These are phyloP conservation scores for Tricholoma matsutake DNA, from an alignment of 768 basidiomycete genomes.

Conservation along the genomic window DNA sequence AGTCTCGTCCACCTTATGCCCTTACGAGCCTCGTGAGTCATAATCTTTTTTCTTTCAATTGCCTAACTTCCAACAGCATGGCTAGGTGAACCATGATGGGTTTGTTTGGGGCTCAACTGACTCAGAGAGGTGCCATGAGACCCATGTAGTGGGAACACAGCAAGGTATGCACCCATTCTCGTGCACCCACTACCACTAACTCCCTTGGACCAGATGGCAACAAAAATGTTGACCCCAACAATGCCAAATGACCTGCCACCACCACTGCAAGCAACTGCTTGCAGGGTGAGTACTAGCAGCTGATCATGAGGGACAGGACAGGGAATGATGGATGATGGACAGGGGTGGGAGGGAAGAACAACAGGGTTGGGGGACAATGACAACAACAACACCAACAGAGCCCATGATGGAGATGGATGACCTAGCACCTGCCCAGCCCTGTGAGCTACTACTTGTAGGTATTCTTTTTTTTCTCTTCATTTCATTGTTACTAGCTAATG, in stretches of 20 bases:
- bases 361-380: no score
- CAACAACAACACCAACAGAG: no score
- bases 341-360: no score
- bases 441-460: no score
- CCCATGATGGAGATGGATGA: no score
- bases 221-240: not conserved
- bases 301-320: not conserved
- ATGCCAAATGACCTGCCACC: not conserved
- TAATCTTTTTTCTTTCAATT: not conserved
- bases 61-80: not conserved
- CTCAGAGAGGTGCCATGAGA: not conserved
- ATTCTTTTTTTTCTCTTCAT: no score
- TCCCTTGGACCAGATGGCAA: not conserved
- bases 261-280: not conserved
- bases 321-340: not conserved
- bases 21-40: no score
- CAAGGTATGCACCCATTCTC: not conserved
- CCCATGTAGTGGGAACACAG: not conserved
- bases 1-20: not conserved
- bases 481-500: no score
- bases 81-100: not conserved
- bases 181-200: not conserved
- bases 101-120: not conserved
- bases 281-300: not conserved
- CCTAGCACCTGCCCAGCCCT: no score